Evolutionary conservation across 345 rosid species (phyloP).

Genomic region (Murraya paniculata): DNA sequence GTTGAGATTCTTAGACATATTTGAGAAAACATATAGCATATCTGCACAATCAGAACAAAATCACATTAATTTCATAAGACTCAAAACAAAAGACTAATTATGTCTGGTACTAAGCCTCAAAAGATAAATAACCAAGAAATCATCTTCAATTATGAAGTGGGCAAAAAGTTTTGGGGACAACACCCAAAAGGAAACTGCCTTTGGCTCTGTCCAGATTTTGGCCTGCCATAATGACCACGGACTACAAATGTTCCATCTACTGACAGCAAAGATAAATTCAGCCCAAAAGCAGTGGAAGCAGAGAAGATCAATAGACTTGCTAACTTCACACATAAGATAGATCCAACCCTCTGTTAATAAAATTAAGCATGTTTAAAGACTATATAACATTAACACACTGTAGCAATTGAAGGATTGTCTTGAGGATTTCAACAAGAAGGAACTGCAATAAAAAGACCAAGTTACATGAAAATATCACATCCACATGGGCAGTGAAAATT

Average conservation of each 20-base stretch:
- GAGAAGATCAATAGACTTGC: background rate
- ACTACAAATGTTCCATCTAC: background rate
- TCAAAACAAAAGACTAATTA: background rate
- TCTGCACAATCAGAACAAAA: slow-evolving; percentile 42
- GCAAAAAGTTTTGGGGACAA: background rate
- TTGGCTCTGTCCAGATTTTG: background rate
- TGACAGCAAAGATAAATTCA: background rate
- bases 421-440: background rate
- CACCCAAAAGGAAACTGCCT: background rate
- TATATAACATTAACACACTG: background rate
- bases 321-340: background rate
- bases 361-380: background rate
- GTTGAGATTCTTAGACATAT: slow-evolving; percentile 67
- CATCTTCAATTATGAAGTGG: background rate
- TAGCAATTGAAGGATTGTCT: background rate
- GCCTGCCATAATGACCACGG: background rate
- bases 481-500: background rate
- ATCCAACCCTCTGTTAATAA: background rate
- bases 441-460: background rate
- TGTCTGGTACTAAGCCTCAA: background rate
- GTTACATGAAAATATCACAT: background rate
- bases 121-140: background rate
- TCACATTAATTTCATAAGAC: slow-evolving; percentile 7
- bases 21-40: slow-evolving; percentile 75
- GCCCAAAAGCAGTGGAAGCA: background rate